These are phyloP conservation scores for Neophaeococcomyces aloes DNA, from an alignment of 2,329 filamentous ascomycete species.

Conservation along the genomic window DNA sequence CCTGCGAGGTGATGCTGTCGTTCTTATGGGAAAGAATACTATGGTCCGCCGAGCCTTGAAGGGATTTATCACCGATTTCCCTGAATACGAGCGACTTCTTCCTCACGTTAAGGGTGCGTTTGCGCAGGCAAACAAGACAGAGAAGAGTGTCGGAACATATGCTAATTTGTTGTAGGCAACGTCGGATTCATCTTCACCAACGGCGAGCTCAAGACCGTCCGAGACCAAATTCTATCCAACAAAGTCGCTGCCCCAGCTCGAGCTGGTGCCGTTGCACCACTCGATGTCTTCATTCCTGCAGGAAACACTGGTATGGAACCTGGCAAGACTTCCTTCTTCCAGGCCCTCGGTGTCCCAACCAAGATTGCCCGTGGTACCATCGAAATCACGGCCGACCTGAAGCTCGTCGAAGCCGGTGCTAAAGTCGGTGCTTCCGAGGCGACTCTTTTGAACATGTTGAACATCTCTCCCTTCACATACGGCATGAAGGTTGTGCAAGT, in stretches of 20 bases:
- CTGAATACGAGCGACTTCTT: conserved; percentile 96
- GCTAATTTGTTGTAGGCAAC: conserved; percentile 52
- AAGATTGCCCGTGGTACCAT: conserved; percentile 99
- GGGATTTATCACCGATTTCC: conserved; percentile 79
- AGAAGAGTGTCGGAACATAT: conserved; percentile 5
- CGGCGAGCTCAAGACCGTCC: conserved; percentile 78
- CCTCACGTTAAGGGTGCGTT: conserved; percentile 70
- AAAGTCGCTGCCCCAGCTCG: conserved; percentile 94
- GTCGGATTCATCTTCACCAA: conserved; percentile 99
- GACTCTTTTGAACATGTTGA: conserved; percentile 98
- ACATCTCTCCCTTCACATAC: conserved; percentile 99
- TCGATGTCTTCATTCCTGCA: conserved; percentile 87
- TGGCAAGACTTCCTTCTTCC: conserved; percentile 99
- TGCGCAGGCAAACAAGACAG: conserved; percentile 5
- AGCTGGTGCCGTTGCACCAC: conserved; percentile 91
- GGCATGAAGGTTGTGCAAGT: conserved; percentile 94
- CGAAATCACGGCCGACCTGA: conserved; percentile 96
- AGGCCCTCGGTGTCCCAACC: conserved; percentile 99
- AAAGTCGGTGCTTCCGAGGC: conserved; percentile 99
- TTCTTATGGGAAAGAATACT: conserved; percentile 99
- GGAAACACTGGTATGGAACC: conserved; percentile 99
- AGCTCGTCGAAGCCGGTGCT: conserved; percentile 83
- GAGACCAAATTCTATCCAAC: conserved; percentile 92
- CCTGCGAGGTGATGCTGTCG: conserved; percentile 83
- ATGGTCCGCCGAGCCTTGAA: conserved; percentile 99